Evolutionary conservation across 1,284 basidiomycete genomes (phyloP), one percentile per base, ranked within the genome.

Genomic region (Austroboletus novae-zelandiae): DNA sequence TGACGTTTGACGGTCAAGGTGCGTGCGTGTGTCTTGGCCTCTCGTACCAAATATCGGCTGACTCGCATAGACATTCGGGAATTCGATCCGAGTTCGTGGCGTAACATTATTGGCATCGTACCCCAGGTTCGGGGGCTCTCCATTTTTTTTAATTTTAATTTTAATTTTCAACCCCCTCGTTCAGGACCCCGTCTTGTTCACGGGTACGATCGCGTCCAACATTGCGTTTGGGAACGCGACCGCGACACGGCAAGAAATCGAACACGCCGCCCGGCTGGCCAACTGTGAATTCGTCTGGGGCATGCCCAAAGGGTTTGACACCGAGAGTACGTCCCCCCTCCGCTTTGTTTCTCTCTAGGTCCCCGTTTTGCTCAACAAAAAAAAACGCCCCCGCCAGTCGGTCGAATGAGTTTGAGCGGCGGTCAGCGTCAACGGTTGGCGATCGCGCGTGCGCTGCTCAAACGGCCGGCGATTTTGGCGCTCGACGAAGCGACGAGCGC

Each of bases 211-310:
- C 23, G 91, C 91, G 9, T 88, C 91, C 4, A 98, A 98, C 64
- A 97, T 98, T 55, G 90, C 92, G 0, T 98, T 93, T 65, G 95
- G 96, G 3, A 79, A 85, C 34, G 75, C 80, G 5, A 68, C 77
- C 15, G 91, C 84, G 0, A 90, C 91, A 0, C 78, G 88, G 27
- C 83, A 85, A 54, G 81, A 97, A 51, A 91, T 99, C 34, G 91
- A 95, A 67, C 75, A 84, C 20, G 96, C 94, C 0, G 95, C 95
- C 0, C 75, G 86, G 11, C 80, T 90, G 55, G 95, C 96, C 4
- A 97, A 98, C 62, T 98, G 96, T 69, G 93, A 96, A 61, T 99
- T 98, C 64, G 87, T 99, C 39, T 90, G 91, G 82, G 84, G 86
- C 3, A 83, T 99, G 75, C 94, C 95, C 11, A 77, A 91, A 50